Evolutionary conservation across 2,329 filamentous ascomycete genomes (phyloP), one percentile per base, ranked within the genome.

Genomic region (Hypoxylon sp.): DNA sequence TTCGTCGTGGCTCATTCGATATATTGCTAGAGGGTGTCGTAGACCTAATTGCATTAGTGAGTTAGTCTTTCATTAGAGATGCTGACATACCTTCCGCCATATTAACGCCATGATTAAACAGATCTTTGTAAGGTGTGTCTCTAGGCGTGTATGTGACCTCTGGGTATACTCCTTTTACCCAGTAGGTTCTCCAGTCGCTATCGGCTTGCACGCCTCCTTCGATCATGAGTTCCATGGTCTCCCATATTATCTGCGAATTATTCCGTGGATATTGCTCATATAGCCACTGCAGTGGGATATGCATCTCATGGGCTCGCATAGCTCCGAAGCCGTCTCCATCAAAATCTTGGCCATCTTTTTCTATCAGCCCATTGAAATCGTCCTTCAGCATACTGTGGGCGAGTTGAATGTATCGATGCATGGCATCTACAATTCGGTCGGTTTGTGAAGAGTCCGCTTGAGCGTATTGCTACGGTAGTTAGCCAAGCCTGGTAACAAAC

Each of bases 331-430:
- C 68, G 59, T 57, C 64, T 43, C 61, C 59, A 45, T 75, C 71
- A 17, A 79, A 74, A 8, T 70, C 62, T 47, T 78, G 74, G 2
- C 72, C 72, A 1, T 67, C 60, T 20, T 76, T 75, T 40, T 71
- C 70, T 11, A 79, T 66, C 43, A 80, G 75, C 0, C 82, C 82
- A 1, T 74, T 74, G 32, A 75, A 76, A 56, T 82, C 75, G 47
- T 82, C 65, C 45, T 71, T 68, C 12, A 86, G 71, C 81, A 86
- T 86, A 21, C 64, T 66, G 55, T 84, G 73, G 61, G 77, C 76
- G 3, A 84, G 65, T 3, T 67, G 60, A 26, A 79, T 66, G 57
- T 81, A 84, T 16, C 67, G 69, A 54, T 80, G 73, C 67, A 83
- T 73, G 0, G 78, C 70, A 42, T 73, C 64, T 1, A 84, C 66